These are phyloP conservation scores for Phlebopus sp. DNA, from an alignment of 1,284 basidiomycete species.

Conservation along the genomic window DNA sequence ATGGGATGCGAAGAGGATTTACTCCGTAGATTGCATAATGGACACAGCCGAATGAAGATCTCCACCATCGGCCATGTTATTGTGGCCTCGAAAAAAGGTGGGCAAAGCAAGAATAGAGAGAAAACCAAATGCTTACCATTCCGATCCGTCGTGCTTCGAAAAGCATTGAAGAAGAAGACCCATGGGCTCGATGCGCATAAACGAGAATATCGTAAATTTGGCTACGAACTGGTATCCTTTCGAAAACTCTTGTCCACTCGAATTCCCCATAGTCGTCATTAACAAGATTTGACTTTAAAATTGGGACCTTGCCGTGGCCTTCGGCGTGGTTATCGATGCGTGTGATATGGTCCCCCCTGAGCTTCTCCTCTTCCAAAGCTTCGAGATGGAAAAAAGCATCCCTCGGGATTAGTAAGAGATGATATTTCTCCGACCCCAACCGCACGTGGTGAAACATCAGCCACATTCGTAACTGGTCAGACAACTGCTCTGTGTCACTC, in stretches of 20 bases:
- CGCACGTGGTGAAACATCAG: conserved; percentile 56
- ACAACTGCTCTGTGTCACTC: conserved; percentile 39
- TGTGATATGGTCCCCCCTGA: conserved; percentile 41
- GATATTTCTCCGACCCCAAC: conserved; percentile 55
- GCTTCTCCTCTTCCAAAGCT: conserved; percentile 45
- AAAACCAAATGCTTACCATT: conserved; percentile 45
- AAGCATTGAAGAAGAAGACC: conserved; percentile 51
- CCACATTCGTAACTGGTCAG: conserved; percentile 54
- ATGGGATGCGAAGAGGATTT: conserved; percentile 21
- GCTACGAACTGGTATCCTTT: conserved; percentile 60
- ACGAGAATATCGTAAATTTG: conserved; percentile 69
- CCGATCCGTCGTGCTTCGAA: conserved; percentile 53
- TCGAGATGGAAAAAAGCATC: conserved; percentile 55
- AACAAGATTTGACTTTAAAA: conserved; percentile 21
- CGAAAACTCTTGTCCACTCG: conserved; percentile 47
- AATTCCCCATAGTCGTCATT: conserved; percentile 28
- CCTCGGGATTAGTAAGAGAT: conserved; percentile 58
- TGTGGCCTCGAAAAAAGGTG: conserved; percentile 41
- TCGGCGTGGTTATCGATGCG: conserved; percentile 36
- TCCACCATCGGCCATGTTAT: conserved; percentile 76
- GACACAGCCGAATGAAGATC: conserved; percentile 61
- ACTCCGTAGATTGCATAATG: conserved; percentile 48
- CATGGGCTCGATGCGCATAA: conserved; percentile 61
- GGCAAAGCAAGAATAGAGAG: conserved; percentile 9
- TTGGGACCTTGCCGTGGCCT: conserved; percentile 20